These are phyloP conservation scores for Lactarius akahatsu DNA, from an alignment of 768 basidiomycete genomes.

Conservation along the genomic window DNA sequence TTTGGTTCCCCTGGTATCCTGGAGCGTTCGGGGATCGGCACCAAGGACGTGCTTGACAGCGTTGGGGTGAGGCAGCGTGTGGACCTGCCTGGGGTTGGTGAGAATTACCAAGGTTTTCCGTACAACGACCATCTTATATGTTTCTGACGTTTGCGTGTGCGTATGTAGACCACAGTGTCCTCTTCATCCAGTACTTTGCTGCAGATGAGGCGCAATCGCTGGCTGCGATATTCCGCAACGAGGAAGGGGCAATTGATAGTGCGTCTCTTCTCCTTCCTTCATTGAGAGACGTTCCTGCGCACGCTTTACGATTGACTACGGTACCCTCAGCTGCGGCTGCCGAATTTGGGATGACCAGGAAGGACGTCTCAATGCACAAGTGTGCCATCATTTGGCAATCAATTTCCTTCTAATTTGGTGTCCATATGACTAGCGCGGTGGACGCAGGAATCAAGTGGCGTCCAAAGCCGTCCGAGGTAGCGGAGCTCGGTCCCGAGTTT, in stretches of 20 bases:
- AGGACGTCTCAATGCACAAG: constrained; percentile 56
- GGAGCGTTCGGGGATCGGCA: constrained; percentile 51
- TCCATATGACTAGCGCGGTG: constrained; percentile 23
- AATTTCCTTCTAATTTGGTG: not conserved
- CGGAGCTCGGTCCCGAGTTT: constrained; percentile 31
- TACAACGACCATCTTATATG: not conserved
- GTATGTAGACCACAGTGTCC: constrained; percentile 22
- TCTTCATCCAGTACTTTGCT: constrained; percentile 17
- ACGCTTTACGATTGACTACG: not conserved
- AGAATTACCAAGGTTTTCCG: constrained; percentile 39
- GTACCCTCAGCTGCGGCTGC: constrained; percentile 35
- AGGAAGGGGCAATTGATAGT: constrained; percentile 27
- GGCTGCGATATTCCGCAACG: constrained; percentile 23
- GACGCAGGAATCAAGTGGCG: constrained; percentile 33
- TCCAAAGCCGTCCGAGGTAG: constrained; percentile 30
- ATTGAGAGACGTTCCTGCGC: not conserved
- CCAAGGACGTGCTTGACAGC: constrained; percentile 34
- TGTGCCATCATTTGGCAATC: constrained; percentile 35
- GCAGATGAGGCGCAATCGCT: constrained; percentile 29
- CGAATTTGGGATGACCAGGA: constrained; percentile 39
- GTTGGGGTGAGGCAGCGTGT: constrained; percentile 36
- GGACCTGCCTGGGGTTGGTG: constrained; percentile 41
- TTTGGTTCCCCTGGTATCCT: constrained; percentile 51
- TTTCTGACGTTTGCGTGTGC: constrained; percentile 1
- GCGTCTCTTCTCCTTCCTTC: constrained; percentile 25